Evolutionary conservation across 169 alveolate genomes (phyloP), one percentile per base, ranked within the genome.

Genomic region (Cryptosporidium andersoni): DNA sequence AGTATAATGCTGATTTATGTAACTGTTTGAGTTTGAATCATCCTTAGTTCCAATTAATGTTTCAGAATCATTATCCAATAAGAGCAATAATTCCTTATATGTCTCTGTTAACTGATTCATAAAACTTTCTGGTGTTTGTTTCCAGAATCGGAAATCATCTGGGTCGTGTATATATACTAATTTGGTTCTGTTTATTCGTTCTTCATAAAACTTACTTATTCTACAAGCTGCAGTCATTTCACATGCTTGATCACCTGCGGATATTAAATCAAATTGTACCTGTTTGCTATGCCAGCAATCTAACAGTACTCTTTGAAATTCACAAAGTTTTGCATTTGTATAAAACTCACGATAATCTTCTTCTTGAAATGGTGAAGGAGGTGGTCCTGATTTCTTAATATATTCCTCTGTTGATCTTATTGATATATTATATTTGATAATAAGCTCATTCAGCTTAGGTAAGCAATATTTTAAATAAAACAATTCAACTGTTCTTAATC

Each of bases 231-330:
- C 91, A 37, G 81, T 68, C 58, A 88, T 88, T 65, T 88, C 91
- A 64, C 91, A 88, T n/a, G 82, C 81, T 56, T 88, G 91, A 64
- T 88, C 91, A 34, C 91, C 91, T 7, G 89, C 91, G 62, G 89
- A 74, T 14, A 88, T 51, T 12, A 88, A 37, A 53, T 88, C 91
- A 58, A 82, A 62, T 7, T 81, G 45, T 45, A 80, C 43, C 51
- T 25, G 11, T 51, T 14, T 56, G 40, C 45, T 64, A 40, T 34
- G 58, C 88, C 89, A 74, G 39, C 66, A 74, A 53, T 74, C 85
- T n/a, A 74, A 37, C 4, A 74, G 60, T 40, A 74, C 85, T 63
- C 40, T 74, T 58, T 74, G 85, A 74, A 74, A 74, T 74, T 74
- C 85, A 74, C 60, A 12, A n/a, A 81, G 80, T 80, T 88, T 88